Base-by-base conservation (phyloP, 1,284 basidiomycete genomes). In the Cystobasidiaceae sp. region DNA sequence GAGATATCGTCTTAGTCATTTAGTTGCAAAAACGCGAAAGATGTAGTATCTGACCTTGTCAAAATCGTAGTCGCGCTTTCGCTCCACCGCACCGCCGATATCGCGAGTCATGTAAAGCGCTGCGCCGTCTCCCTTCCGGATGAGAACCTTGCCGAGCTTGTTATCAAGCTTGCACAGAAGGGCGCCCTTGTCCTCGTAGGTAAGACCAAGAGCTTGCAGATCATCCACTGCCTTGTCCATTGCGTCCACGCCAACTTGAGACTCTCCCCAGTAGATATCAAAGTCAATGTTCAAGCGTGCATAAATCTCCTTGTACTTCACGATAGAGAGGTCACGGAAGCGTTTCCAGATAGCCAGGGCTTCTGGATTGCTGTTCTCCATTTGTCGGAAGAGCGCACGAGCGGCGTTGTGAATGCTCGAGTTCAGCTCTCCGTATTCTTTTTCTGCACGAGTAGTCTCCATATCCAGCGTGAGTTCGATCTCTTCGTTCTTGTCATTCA, bases 41-140 rank as follows among this genome's bases (percentile, higher is more conserved):
- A 30, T 15, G 25, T n/a, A n/a, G 50, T 70, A 74, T 69, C 97
- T 89, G 89, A 97, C 94, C 81, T 97, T 97, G 84, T 98, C 93
- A 72, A 97, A 96, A 67, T 88, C 84, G 82, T 92, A 92, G 76
- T 89, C 86, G 71, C 90, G 86, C 80, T 87, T 92, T 70, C 94
- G 89, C 80, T 97, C 89, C 71, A 89, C 87, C 0, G 93, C 93
- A 48, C 87, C 94, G 48, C 87, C 94, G 69, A 98, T 91, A 78
- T 99, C 94, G 68, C 94, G 90, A n/a, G 93, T 97, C 69, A 98
- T 86, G 79, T 99, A 99, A 71, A 97, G 93, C 0, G 90, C 90
- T 5, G 94, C 97, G 25, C 94, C 94, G 74, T 98, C 94, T 74
- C 86, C 86, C 81, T 97, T 97, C 73, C 89, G 82, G 64, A 98